These are phyloP conservation scores for Schizosaccharomyces japonicus DNA, from an alignment of 805 yeast genomes.

Conservation along the genomic window DNA sequence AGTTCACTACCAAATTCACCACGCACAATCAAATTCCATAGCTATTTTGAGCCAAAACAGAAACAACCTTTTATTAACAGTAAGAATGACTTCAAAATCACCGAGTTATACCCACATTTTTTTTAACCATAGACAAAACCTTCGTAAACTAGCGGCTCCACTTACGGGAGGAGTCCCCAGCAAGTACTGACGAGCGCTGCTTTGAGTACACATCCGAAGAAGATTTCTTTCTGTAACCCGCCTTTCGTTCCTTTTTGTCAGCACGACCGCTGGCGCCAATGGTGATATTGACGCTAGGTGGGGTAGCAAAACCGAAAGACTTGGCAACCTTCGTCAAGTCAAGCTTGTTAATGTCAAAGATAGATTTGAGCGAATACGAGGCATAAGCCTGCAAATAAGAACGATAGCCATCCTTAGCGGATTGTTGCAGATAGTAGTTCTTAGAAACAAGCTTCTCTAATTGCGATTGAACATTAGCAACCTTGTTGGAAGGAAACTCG, in stretches of 20 bases:
- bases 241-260: constrained; percentile 15
- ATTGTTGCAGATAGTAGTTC: constrained; percentile 71
- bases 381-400: constrained; percentile 93
- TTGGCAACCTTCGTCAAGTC: constrained; percentile 87
- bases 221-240: constrained; percentile 4
- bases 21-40: too few relatives aligned
- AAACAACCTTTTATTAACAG: too few relatives aligned
- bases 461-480: constrained; percentile 89
- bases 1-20: too few relatives aligned
- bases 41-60: too few relatives aligned
- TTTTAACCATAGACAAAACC: background rate
- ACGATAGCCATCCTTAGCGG: constrained; percentile 93
- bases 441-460: constrained; percentile 72
- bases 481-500: constrained; percentile 82
- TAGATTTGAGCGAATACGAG: constrained; percentile 85
- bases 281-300: constrained; percentile 90
- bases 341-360: constrained; percentile 82
- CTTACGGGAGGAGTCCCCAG: background rate
- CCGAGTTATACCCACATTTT: too few relatives aligned
- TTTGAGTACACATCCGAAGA: background rate
- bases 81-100: too few relatives aligned
- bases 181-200: background rate
- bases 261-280: constrained; percentile 79
- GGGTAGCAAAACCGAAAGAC: constrained; percentile 71
- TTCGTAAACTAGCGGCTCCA: background rate